Conservation (phyloP, 495 filamentous ascomycete genomes). For the Usnea hakonensis region DNA sequence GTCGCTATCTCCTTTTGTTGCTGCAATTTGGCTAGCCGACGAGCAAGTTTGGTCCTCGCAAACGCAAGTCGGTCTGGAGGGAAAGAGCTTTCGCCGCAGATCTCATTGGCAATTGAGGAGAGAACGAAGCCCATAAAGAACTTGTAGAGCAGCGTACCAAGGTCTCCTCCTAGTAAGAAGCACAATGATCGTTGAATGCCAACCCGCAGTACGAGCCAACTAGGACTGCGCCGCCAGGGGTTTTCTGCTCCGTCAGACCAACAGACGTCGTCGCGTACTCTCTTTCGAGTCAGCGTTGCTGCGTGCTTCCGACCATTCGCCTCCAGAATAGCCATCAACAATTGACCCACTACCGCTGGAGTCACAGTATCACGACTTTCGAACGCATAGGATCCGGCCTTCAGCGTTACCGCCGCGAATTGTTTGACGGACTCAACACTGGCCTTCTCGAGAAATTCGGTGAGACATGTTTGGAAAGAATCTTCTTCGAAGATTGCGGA, state of each 20-base stretch:
- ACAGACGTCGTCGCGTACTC: slow-evolving; percentile 52
- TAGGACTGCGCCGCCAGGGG: slow-evolving; percentile 51
- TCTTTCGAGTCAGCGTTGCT: slow-evolving; percentile 40
- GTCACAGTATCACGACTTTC: slow-evolving; percentile 50
- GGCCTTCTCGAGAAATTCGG: slow-evolving; percentile 50
- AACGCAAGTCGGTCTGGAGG: slow-evolving; percentile 29
- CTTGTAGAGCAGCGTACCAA: slow-evolving; percentile 52
- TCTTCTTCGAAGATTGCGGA: slow-evolving; percentile 31
- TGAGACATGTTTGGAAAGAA: slow-evolving; percentile 42
- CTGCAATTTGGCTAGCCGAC: slow-evolving; percentile 55
- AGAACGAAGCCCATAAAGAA: slow-evolving; percentile 42
- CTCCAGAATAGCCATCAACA: slow-evolving; percentile 51
- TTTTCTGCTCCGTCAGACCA: slow-evolving; percentile 32
- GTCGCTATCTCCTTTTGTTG: slow-evolving; percentile 24
- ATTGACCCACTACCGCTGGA: slow-evolving; percentile 45
- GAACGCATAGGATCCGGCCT: slow-evolving; percentile 37
- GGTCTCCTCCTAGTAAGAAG: slow-evolving; percentile 34
- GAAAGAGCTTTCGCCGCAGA: slow-evolving; percentile 20
- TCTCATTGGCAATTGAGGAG: slow-evolving; percentile 35
- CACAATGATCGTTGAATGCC: slow-evolving; percentile 42
- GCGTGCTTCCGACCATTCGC: slow-evolving; percentile 36
- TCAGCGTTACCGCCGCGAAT: slow-evolving; percentile 43
- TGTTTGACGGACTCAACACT: slow-evolving; percentile 46
- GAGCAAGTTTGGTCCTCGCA: slow-evolving; percentile 49
- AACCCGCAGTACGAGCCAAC: slow-evolving; percentile 55